phyloP scores from a whole-genome alignment of 352 stramenopile species.

The Globisporangium nodosum region DNA sequence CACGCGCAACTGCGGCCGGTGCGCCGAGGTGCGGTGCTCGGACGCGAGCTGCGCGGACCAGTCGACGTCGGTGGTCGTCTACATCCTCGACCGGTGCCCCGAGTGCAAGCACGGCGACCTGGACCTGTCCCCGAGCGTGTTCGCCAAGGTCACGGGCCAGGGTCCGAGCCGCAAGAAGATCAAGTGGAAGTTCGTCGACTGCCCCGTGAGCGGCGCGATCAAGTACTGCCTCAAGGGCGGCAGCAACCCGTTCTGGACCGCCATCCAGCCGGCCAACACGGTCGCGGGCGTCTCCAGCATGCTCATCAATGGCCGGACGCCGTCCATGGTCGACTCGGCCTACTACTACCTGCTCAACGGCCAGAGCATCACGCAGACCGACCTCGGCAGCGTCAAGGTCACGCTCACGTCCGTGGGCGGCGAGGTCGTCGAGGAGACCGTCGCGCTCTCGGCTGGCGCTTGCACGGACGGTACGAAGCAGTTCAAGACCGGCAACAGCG shows the following conservation, averaged over 20 bases:
- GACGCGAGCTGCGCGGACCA: conserved; percentile 46
- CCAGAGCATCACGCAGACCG: conserved; percentile 18
- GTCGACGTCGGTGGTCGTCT: conserved; percentile 36
- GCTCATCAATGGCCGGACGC: conserved; percentile 29
- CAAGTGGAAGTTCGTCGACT: conserved; percentile 38
- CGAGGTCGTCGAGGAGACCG: conserved; percentile 34
- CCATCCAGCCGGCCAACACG: conserved; percentile 33
- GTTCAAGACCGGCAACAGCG: conserved; percentile 22
- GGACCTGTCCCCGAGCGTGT: conserved; percentile 54
- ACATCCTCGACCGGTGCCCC: conserved; percentile 70
- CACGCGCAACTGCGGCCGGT: conserved; percentile 56
- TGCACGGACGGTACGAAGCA: conserved; percentile 35
- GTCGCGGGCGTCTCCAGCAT: conserved; percentile 23
- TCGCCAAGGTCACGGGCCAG: conserved; percentile 26
- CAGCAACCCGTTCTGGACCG: conserved; percentile 39
- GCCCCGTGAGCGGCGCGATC: conserved; percentile 24
- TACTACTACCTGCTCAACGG: conserved; percentile 66
- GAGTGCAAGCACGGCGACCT: conserved; percentile 63
- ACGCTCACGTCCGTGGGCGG: conserved; percentile 39
- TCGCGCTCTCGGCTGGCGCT: conserved; percentile 29
- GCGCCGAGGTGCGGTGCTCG: conserved; percentile 51
- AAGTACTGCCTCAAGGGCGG: conserved; percentile 45
- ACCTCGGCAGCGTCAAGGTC: conserved; percentile 28
- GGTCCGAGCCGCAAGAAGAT: conserved; percentile 25
- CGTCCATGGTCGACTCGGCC: conserved; percentile 53